phyloP scores from a whole-genome alignment of 2,329 filamentous ascomycete species.

The Cordyceps militaris region DNA sequence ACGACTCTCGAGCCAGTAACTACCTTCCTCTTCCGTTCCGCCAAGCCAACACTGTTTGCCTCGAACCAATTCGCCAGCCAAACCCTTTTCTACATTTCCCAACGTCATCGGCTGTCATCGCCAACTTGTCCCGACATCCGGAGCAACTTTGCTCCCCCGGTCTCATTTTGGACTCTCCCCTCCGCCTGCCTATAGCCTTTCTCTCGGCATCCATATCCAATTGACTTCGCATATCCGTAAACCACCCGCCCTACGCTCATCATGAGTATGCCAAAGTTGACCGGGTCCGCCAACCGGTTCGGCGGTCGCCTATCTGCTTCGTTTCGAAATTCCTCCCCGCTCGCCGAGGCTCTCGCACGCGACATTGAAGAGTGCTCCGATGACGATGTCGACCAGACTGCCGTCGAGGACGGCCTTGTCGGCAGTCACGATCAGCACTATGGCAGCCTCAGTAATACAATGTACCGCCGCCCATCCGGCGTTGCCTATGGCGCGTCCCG shows the following conservation, averaged over 20 bases:
- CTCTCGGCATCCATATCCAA: background rate
- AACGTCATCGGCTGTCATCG: background rate
- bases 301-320: conserved; percentile 34
- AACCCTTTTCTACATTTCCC: background rate
- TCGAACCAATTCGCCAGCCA: background rate
- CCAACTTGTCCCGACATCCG: background rate
- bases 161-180: background rate
- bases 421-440: conserved; percentile 32
- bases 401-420: conserved; percentile 25
- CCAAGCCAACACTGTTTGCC: background rate
- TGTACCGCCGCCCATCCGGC: conserved; percentile 70
- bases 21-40: background rate
- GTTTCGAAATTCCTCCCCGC: conserved; percentile 54
- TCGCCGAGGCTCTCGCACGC: conserved; percentile 58
- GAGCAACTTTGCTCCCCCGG: background rate
- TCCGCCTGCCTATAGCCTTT: background rate
- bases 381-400: conserved; percentile 37
- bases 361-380: conserved; percentile 61
- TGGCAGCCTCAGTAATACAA: conserved; percentile 23
- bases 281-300: conserved; percentile 14
- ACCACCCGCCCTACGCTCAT: background rate
- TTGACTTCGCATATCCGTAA: background rate
- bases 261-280: conserved; percentile 11
- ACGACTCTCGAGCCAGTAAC: background rate
- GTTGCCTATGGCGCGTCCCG: conserved; percentile 66